Evolutionary conservation across 2,329 filamentous ascomycete species (phyloP), one percentile per base, ranked within the genome.

Genomic region (Clarireedia monteithiana): DNA sequence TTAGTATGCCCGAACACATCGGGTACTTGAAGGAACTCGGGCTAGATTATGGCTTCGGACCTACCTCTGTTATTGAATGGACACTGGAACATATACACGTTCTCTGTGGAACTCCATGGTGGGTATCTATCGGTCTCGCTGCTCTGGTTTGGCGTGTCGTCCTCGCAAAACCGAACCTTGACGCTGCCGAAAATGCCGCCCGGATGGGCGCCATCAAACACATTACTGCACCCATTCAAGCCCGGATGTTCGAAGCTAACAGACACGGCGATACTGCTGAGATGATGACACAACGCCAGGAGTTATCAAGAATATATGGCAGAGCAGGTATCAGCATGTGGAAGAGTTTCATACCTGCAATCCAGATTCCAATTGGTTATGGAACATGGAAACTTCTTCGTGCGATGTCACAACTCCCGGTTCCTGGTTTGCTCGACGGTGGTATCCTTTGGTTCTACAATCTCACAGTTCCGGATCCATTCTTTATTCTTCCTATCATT

Each of bases 21-120:
- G 94, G 94, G 60, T 96, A 91, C 67, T 76, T 99, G 57, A 82
- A 88, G 63, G 79, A 83, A 6, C 76, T 97, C 10, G 94, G 94
- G 3, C 75, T 99, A 23, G 89, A 97, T 65, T 97, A 86, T 66
- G 91, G 92, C 68, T 91, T 77, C 75, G 92, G 92, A 15, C 82
- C 88, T 5, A 89, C 91, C 0, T 74, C 84, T 4, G 62, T 82
- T 15, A 83, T 94, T 70, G 79, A 96, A 73, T 91, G 80, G 77
- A 23, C 82, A 2, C 73, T 97, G 10, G 94, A 99, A 75, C 84
- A 92, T 68, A 69, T 95, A 42, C 90, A 99, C 72, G 76, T 96
- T 59, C 85, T 79, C 64, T 56, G 71, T 1, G 89, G 86, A 38
- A 72, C 89, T 55, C 89, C 90, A 12, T 97, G 94, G 94, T 91